phyloP scores from a whole-genome alignment of 164 flowering plant genomes.

The Stephania japonica region DNA sequence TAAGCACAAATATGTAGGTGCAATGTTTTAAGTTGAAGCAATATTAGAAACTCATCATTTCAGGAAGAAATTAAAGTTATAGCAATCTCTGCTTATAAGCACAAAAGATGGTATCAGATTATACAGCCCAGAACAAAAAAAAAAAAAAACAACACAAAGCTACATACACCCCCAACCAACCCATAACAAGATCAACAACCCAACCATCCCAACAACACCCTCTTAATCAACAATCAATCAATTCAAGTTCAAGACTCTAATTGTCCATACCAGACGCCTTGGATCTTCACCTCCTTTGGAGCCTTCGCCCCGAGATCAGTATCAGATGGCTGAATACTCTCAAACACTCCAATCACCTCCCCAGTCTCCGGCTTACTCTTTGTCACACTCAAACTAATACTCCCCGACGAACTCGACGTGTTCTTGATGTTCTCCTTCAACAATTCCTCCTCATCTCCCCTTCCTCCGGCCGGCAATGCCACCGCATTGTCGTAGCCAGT shows the following conservation, averaged over 20 bases:
- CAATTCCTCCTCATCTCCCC: slow-evolving; percentile 98
- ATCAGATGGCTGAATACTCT: slow-evolving; percentile 92
- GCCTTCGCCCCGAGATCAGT: slow-evolving; percentile 91
- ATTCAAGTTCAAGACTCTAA: slow-evolving; percentile 47
- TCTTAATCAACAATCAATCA: neutral
- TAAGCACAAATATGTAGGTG: no score
- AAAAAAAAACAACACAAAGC: neutral
- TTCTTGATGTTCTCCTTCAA: slow-evolving; percentile 79
- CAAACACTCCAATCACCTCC: slow-evolving; percentile 87
- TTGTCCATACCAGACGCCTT: slow-evolving; percentile 95
- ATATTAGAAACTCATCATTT: no score
- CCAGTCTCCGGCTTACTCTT: slow-evolving; percentile 85
- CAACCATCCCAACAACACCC: no score
- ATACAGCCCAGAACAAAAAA: neutral
- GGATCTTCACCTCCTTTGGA: slow-evolving; percentile 94
- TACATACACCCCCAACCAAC: neutral
- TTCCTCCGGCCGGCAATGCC: slow-evolving; percentile 94
- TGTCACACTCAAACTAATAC: slow-evolving; percentile 69
- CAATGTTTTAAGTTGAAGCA: no score
- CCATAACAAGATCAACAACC: no score
- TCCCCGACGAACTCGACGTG: slow-evolving; percentile 56
- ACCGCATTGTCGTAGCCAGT: slow-evolving; percentile 91
- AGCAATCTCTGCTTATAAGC: no score
- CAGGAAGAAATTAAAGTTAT: no score
- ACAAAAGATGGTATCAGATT: neutral